Evolutionary conservation across 768 basidiomycete species (phyloP).

Genomic region (Rhizopogon sp.): DNA sequence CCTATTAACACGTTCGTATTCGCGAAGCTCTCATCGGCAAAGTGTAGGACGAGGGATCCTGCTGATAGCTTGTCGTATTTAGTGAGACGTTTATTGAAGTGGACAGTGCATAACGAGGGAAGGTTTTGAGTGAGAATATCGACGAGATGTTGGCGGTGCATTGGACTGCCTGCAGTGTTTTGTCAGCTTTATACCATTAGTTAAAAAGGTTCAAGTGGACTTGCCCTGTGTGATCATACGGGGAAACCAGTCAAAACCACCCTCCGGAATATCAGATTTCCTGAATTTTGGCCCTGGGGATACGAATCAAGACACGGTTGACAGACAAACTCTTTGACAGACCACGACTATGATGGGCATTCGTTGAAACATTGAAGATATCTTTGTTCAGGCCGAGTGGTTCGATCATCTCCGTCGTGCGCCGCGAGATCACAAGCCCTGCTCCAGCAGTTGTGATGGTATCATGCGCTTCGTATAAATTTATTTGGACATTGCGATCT

Average conservation of each 20-base stretch:
- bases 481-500: conserved; percentile 24
- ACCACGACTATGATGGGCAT: conserved; percentile 3
- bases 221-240: not conserved
- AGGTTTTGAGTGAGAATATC: conserved; percentile 17
- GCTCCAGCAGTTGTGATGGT: conserved; percentile 33
- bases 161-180: no score
- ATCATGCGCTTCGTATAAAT: conserved; percentile 38
- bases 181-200: not conserved
- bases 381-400: conserved; percentile 30
- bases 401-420: conserved; percentile 41
- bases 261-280: not conserved
- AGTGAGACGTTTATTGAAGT: conserved; percentile 28
- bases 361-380: conserved; percentile 12
- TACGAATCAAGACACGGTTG: not conserved
- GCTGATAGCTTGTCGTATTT: conserved; percentile 11
- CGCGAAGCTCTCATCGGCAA: conserved; percentile 27
- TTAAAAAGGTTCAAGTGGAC: not conserved
- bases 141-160: conserved; percentile 25
- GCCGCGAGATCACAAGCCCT: conserved; percentile 41
- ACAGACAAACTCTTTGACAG: not conserved
- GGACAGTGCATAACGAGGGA: conserved; percentile 12
- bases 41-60: conserved; percentile 14
- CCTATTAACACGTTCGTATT: conserved; percentile 36
- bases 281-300: not conserved
- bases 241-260: conserved; percentile 4